Evolutionary conservation across 1,139 yeast species (phyloP), one percentile per base, ranked within the genome.

Genomic region (Pichia sp.): DNA sequence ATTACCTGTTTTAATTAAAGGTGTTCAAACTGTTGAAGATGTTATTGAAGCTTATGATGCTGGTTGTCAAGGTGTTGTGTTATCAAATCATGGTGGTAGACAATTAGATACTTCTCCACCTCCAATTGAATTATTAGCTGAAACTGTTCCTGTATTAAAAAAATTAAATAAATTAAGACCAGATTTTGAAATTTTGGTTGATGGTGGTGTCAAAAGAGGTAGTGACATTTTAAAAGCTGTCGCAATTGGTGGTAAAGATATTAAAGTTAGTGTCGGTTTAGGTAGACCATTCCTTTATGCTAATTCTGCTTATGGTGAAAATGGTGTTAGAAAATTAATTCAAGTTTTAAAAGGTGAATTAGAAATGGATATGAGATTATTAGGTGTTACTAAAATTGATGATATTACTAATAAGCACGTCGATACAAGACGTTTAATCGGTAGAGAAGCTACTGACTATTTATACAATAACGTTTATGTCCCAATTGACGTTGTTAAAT

Each of bases 321-420:
- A 73, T 8, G 97, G 97, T 50, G 96, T 89, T 20, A 69, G 70
- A 45, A 78, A 76, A 55, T 92, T 95, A 8, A 81, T 85, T 53
- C 89, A 83, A 56, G 67, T 87, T 40, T 69, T 90, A 55, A 83
- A 81, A 59, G 89, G 82, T 50, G 97, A 90, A 61, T 64, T 90
- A 62, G 79, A 76, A 51, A 85, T 87, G 92, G 80, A 83, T 63
- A 87, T 90, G 97, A 73, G 96, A 53, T 70, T 89, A 41, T 67
- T 90, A 42, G 97, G 97, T 37, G 95, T 77, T 30, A 79, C 77
- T 24, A 71, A 70, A 26, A 67, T 90, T 23, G 75, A 72, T 39
- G 82, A 87, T 37, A 70, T 90, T 51, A 70, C 76, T 52, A 80
- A 80, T 12, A 65, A 69, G 7, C 66, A 73, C 50, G 61, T 82